phyloP scores from a whole-genome alignment of 2,329 filamentous ascomycete species.

The Endoconidiophora polonica region DNA sequence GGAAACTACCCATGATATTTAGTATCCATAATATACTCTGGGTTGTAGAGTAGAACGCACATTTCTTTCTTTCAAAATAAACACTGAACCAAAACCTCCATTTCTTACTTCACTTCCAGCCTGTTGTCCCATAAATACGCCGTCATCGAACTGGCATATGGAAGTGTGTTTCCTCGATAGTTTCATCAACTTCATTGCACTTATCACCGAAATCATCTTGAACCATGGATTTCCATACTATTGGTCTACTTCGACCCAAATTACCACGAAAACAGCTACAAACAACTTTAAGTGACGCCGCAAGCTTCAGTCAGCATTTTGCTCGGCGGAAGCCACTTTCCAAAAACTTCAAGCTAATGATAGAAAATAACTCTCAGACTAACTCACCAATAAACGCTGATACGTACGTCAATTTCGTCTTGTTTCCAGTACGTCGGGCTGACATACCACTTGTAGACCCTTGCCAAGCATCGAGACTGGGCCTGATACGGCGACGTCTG shows the following conservation, averaged over 20 bases:
- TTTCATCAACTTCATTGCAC: not conserved
- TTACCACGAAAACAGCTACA: not conserved
- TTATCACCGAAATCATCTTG: not conserved
- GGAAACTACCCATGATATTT: too few species aligned
- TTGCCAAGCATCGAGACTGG: constrained; percentile 2
- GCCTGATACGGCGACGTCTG: not conserved
- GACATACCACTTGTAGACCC: not conserved
- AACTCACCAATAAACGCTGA: too few species aligned
- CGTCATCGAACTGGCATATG: too few species aligned
- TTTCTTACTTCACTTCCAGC: too few species aligned
- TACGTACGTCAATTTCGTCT: too few species aligned
- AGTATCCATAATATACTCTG: too few species aligned
- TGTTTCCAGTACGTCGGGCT: too few species aligned
- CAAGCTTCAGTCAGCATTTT: constrained; percentile 2
- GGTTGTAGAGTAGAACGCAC: too few species aligned
- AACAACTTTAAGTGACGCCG: not conserved
- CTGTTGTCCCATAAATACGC: too few species aligned
- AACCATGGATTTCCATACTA: not conserved
- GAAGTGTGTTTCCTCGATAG: not conserved
- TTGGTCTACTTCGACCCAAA: not conserved
- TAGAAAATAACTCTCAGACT: too few species aligned
- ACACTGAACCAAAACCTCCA: too few species aligned
- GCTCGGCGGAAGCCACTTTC: not conserved
- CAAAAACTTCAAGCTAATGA: not conserved
- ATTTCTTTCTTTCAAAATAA: too few species aligned